Percentiles rank a stretch among this genome's conserved stretches.
Conservation (phyloP, 2,329 filamentous ascomycete genomes). For the Aureobasidium uvarum region DNA sequence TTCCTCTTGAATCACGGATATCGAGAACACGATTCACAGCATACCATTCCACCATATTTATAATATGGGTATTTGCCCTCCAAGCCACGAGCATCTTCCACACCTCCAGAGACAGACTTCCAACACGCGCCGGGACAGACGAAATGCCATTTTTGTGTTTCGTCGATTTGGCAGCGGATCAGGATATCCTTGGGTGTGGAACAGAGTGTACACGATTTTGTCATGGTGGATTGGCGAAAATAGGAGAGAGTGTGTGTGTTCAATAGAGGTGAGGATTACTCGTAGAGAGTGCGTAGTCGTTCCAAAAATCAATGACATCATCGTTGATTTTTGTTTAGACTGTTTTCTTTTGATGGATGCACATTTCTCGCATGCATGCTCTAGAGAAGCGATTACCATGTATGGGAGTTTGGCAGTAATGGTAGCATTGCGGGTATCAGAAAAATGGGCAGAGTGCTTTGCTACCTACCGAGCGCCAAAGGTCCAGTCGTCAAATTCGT, state of each 20-base stretch:
- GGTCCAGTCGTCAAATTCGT: constrained; percentile 32
- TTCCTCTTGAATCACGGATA: background rate
- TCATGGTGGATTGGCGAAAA: constrained; percentile 28
- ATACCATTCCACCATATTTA: constrained; percentile 40
- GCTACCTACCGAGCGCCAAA: constrained; percentile 29
- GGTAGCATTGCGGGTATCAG: constrained; percentile 25
- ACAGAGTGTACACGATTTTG: constrained; percentile 46
- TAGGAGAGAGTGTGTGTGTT: no score
- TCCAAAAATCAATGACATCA: constrained; percentile 6
- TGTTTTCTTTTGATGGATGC: background rate
- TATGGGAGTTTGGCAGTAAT: background rate
- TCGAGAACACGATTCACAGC: background rate
- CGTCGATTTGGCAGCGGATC: constrained; percentile 47
- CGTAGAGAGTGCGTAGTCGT: no score
- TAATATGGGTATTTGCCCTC: constrained; percentile 41
- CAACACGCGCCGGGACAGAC: constrained; percentile 48
- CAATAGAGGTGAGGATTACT: no score
- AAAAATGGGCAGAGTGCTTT: background rate
- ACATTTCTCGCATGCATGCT: no score
- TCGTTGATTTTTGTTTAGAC: background rate
- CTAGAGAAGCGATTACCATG: no score
- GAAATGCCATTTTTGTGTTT: constrained; percentile 44
- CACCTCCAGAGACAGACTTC: constrained; percentile 45
- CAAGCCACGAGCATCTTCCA: constrained; percentile 46
- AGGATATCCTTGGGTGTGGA: constrained; percentile 41